Evolutionary conservation across 2,329 filamentous ascomycete genomes (phyloP).

Genomic region (Fusarium oligoseptatum): DNA sequence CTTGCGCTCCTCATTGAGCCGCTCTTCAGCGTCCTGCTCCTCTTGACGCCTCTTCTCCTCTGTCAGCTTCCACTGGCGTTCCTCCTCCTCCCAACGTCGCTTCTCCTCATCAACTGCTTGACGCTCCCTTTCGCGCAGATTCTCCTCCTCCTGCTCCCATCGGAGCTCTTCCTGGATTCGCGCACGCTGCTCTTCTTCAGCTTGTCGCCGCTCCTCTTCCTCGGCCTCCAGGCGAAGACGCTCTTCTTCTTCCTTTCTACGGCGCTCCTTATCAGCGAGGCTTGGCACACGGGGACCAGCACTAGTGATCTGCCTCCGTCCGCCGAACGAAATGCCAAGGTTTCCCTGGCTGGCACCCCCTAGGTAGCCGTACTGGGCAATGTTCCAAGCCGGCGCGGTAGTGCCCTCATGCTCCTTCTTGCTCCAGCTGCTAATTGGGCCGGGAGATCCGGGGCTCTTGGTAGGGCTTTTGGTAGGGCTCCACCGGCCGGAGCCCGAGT

Average conservation of each 20-base stretch:
- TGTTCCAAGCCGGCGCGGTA: conserved; percentile 96
- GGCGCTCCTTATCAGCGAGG: conserved; percentile 85
- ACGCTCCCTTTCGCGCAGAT: conserved; percentile 71
- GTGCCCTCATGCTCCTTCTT: conserved; percentile 83
- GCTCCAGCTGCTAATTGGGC: conserved; percentile 87
- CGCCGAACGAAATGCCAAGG: conserved; percentile 92
- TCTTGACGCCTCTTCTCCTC: conserved; percentile 79
- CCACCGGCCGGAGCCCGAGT: conserved; percentile 67
- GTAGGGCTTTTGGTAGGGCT: conserved; percentile 73
- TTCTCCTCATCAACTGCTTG: conserved; percentile 75
- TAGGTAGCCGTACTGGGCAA: conserved; percentile 98
- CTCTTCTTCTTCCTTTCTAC: conserved; percentile 71
- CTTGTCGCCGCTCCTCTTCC: conserved; percentile 63
- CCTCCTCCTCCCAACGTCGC: conserved; percentile 82
- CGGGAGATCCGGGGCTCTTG: conserved; percentile 59
- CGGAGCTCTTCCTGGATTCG: conserved; percentile 73
- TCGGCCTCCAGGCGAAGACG: conserved; percentile 67
- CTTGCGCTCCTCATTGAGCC: conserved; percentile 75
- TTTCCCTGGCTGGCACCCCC: conserved; percentile 97
- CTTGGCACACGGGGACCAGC: conserved; percentile 83
- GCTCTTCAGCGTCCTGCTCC: conserved; percentile 79
- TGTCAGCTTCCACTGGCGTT: conserved; percentile 80
- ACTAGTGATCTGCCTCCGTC: conserved; percentile 90
- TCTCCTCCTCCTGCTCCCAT: conserved; percentile 75
- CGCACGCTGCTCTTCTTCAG: conserved; percentile 74